These are phyloP conservation scores for Helianthus annuus DNA, from an alignment of 129 eudicot species.

Conservation along the genomic window DNA sequence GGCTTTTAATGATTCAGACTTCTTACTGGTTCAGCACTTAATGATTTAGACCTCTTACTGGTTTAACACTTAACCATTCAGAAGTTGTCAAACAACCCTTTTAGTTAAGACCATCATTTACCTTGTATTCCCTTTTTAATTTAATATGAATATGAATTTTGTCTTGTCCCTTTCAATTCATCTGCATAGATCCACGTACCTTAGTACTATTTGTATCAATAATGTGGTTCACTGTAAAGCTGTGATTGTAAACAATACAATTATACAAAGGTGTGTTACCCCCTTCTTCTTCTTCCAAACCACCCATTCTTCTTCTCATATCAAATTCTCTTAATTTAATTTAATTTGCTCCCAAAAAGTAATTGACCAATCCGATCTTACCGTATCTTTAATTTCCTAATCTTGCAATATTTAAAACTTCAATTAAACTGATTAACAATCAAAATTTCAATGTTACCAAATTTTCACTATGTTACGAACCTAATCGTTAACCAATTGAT, in stretches of 20 bases:
- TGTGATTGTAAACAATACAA: conserved; percentile 18
- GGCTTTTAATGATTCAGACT: no score
- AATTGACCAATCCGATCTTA: not conserved
- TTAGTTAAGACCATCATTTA: not conserved
- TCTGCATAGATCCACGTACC: conserved; percentile 29
- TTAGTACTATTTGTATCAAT: conserved; percentile 20
- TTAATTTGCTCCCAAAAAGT: not conserved
- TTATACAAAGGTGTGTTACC: not conserved
- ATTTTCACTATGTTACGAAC: no score
- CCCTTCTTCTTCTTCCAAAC: conserved; percentile 17
- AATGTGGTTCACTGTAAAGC: conserved; percentile 32
- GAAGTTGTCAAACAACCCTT: no score
- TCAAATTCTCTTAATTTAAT: not conserved
- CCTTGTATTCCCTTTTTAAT: not conserved
- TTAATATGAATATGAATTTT: conserved; percentile 11
- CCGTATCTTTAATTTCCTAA: not conserved
- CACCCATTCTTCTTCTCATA: conserved; percentile 9
- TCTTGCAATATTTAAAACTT: no score
- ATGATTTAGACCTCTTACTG: no score
- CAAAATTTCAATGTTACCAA: no score
- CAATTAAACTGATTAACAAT: no score
- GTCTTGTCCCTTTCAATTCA: conserved; percentile 32
- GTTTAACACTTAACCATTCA: no score
- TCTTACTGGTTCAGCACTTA: no score
- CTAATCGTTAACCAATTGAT: no score